Evolutionary conservation across 345 rosid species (phyloP).

Genomic region (Citrus medica): DNA sequence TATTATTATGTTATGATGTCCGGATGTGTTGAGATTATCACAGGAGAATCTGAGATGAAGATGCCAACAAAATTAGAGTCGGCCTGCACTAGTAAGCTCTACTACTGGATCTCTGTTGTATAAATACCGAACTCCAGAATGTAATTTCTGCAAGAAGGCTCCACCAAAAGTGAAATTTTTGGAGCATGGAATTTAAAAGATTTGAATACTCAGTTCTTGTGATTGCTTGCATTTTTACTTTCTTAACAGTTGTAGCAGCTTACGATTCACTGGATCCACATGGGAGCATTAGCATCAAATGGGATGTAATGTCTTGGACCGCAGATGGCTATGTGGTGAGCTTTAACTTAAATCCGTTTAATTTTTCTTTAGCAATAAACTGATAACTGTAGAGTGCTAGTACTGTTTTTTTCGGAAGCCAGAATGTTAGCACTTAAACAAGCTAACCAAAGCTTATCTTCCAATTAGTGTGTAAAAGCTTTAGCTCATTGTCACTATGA

Average conservation of each 20-base stretch:
- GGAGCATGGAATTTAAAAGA: constrained; percentile 6
- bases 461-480: background rate
- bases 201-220: background rate
- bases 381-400: too few species aligned
- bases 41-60: background rate
- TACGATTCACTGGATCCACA: constrained; percentile 72
- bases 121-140: background rate
- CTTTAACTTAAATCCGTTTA: background rate
- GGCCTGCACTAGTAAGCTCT: background rate
- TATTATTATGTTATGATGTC: background rate
- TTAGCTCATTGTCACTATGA: background rate
- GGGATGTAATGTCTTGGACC: constrained; percentile 74
- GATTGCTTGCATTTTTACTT: background rate
- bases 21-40: background rate
- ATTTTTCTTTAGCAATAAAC: too few species aligned
- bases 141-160: background rate
- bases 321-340: constrained; percentile 73
- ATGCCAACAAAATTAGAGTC: background rate
- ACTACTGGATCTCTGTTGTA: background rate
- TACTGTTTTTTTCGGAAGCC: too few species aligned
- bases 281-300: constrained; percentile 73
- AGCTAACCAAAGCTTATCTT: background rate
- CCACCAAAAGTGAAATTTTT: background rate
- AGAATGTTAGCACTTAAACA: background rate
- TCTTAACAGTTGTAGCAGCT: constrained; percentile 20